A percentile compares a stretch with the other conserved stretches of the same genome.
phyloP scores from a whole-genome alignment of 768 basidiomycete species.

The Scleroderma bovista region DNA sequence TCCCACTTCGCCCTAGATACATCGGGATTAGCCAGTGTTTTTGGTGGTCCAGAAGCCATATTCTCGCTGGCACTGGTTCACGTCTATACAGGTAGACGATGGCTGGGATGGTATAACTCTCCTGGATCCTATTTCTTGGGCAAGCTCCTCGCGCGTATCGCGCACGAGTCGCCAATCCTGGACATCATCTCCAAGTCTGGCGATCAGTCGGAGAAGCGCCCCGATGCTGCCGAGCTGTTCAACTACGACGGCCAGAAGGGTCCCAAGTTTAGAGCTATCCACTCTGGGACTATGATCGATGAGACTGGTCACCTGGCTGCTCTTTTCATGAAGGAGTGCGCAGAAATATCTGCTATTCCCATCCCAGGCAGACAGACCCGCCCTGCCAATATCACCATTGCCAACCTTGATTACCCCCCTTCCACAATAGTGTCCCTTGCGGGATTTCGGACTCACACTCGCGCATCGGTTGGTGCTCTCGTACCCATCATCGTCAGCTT shows the following conservation, averaged over 20 bases:
- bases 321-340: slow-evolving; percentile 17
- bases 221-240: slow-evolving; percentile 17
- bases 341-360: background rate
- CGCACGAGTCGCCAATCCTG: slow-evolving; percentile 12
- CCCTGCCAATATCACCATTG: slow-evolving; percentile 13
- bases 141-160: slow-evolving; percentile 15
- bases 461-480: slow-evolving; percentile 1
- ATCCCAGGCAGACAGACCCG: slow-evolving; percentile 12
- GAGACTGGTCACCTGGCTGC: slow-evolving; percentile 26
- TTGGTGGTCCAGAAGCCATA: background rate
- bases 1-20: slow-evolving; percentile 11
- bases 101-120: background rate
- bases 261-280: slow-evolving; percentile 19
- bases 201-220: slow-evolving; percentile 2
- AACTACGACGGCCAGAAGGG: slow-evolving; percentile 21
- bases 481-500: slow-evolving; percentile 24
- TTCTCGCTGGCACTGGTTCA: background rate
- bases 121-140: slow-evolving; percentile 21
- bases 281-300: slow-evolving; percentile 23
- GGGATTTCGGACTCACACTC: background rate
- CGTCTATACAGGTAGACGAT: background rate
- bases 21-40: slow-evolving; percentile 19
- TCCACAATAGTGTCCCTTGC: slow-evolving; percentile 1
- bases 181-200: slow-evolving; percentile 12
- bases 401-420: slow-evolving; percentile 9